Base-by-base conservation (phyloP, 2,329 filamentous ascomycete genomes). In the Aspergillus pseudoglaucus region DNA sequence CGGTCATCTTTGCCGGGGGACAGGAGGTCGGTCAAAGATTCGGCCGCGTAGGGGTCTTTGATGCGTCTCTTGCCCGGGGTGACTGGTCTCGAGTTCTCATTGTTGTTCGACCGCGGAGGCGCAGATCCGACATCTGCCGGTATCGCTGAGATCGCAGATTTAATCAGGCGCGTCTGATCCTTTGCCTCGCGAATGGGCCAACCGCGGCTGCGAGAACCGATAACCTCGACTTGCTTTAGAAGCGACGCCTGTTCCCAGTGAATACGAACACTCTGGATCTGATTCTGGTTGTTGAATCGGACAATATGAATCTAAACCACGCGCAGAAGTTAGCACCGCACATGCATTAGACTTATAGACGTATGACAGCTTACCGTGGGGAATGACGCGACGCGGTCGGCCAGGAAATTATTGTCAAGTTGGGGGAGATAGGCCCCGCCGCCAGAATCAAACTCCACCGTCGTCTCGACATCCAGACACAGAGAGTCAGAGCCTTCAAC, bases 171-270 rank as follows among this genome's bases (percentile, higher is more conserved):
- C 58, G 85, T 78, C 73, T 97, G 90, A 46, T 95, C 90, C 60
- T 82, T 82, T 64, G 85, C 87, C 65, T 95, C 90, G 58, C 83
- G 82, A 64, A 98, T 94, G 47, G 93, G 93, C 93, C 93, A 98
- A 71, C 93, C 95, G 67, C 86, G 87, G 48, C 88, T 88, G 46
- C 86, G 85, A 64, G 84, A 85, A 61, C 93, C 91, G 68, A 98
- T 97, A 48, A 96, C 84, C 53, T 96, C 90, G 54, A 96, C 80
- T 68, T 95, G 86, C 74, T 93, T 97, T 57, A 98, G 80, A 37
- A 98, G 80, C 46, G 89, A 86, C 52, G 84, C 90, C 70, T 98
- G 93, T 67, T 98, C 93, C 93, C 93, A 98, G 67, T 86, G 88
- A 58, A 91, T 82, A 58, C 91, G 87, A 55, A 97, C 87, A 67